Percentiles rank a stretch among this genome's conserved stretches.
Conservation (phyloP, 2,329 filamentous ascomycete genomes). For the Mollisiaceae sp. region DNA sequence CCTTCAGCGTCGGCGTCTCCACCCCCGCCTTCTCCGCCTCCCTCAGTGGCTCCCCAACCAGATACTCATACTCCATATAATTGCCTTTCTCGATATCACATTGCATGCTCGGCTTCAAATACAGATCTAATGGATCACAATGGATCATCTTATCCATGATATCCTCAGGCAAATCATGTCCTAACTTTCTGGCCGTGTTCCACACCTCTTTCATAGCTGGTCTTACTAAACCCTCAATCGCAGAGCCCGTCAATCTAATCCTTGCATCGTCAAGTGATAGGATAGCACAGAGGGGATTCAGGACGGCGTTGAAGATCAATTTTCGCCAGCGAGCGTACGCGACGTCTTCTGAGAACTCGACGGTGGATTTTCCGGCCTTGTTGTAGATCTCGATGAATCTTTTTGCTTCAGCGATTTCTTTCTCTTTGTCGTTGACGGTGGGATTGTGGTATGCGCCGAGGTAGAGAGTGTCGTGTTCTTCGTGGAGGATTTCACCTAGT, state of each 20-base stretch:
- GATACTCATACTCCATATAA: constrained; percentile 59
- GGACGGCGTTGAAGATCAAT: constrained; percentile 29
- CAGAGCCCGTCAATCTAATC: constrained; percentile 32
- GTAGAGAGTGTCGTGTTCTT: constrained; percentile 26
- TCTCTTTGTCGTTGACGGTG: constrained; percentile 13
- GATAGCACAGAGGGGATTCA: constrained; percentile 32
- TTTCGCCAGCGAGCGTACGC: constrained; percentile 28
- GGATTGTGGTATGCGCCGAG: constrained; percentile 30
- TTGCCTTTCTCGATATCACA: constrained; percentile 46
- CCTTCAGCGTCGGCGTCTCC: constrained; percentile 56
- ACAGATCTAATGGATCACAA: constrained; percentile 54
- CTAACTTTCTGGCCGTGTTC: constrained; percentile 29
- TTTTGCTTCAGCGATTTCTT: constrained; percentile 22
- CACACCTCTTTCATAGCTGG: constrained; percentile 37
- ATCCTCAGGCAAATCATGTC: constrained; percentile 32
- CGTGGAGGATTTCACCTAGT: constrained; percentile 27
- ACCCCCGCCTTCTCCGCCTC: constrained; percentile 53
- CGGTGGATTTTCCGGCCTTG: constrained; percentile 22
- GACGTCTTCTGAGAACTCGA: constrained; percentile 23
- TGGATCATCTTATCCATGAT: constrained; percentile 46
- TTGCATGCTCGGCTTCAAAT: constrained; percentile 50
- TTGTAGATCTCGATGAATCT: constrained; percentile 27
- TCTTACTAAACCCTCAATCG: constrained; percentile 36
- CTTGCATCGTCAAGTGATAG: constrained; percentile 29
- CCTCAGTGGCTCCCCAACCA: constrained; percentile 57